A percentile compares a stretch with the other conserved stretches of the same genome.
These are phyloP conservation scores for Aureobasidium pullulans DNA, from an alignment of 2,329 filamentous ascomycete species.

Conservation along the genomic window DNA sequence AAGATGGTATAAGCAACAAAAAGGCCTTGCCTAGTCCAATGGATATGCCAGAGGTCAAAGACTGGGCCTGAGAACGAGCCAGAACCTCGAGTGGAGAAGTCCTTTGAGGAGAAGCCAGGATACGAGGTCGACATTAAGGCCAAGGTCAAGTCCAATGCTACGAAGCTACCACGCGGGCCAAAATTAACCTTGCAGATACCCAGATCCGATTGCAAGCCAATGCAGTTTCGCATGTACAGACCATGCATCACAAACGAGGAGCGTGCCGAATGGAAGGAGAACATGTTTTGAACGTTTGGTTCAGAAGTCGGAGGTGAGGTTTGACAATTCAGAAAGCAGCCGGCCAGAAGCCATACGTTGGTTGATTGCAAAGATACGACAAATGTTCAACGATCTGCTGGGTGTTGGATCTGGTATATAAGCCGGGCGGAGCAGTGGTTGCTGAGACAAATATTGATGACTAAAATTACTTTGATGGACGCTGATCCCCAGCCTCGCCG, in stretches of 20 bases:
- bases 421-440: not conserved
- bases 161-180: not conserved
- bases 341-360: not conserved
- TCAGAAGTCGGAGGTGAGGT: not conserved
- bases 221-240: not conserved
- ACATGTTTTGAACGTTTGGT: not conserved
- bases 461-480: not conserved
- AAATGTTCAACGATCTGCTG: no score
- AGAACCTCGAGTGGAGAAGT: no score
- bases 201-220: not conserved
- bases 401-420: not conserved
- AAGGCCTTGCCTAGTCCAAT: not conserved
- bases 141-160: not conserved
- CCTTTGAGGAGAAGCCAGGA: not conserved
- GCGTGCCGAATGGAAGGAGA: not conserved
- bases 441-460: not conserved
- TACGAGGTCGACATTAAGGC: not conserved
- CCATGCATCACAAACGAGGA: not conserved
- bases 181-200: not conserved
- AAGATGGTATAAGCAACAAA: not conserved
- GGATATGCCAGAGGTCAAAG: not conserved
- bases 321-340: not conserved
- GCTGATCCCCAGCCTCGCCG: not conserved
- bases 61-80: no score
- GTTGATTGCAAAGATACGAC: not conserved